Evolutionary conservation across 768 basidiomycete species (phyloP).

Genomic region (Auricularia heimuer): DNA sequence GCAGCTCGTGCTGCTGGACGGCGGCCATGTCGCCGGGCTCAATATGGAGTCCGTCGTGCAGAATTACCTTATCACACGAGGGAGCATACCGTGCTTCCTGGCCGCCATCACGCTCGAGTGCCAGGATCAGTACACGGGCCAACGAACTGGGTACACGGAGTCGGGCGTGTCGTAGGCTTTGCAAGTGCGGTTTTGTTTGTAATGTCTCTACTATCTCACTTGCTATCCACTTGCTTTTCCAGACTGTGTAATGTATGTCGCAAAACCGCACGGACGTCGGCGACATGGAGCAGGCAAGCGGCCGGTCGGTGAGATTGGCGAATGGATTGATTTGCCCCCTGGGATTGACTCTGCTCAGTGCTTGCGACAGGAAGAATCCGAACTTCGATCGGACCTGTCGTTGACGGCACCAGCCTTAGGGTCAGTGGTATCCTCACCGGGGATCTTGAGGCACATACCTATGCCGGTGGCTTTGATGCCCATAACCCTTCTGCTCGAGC

Average conservation of each 20-base stretch:
- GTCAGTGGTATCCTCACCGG: too few species aligned
- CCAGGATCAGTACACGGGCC: not conserved
- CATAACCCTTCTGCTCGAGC: too few species aligned
- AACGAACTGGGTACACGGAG: not conserved
- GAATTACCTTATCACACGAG: constrained; percentile 9
- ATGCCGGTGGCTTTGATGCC: too few species aligned
- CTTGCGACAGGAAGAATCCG: too few species aligned
- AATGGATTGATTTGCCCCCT: too few species aligned
- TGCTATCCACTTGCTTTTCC: not conserved
- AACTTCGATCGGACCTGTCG: too few species aligned
- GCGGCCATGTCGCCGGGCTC: not conserved
- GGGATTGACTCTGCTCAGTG: too few species aligned
- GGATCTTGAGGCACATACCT: too few species aligned
- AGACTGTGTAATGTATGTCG: not conserved
- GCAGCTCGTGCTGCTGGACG: not conserved
- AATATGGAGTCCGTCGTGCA: not conserved
- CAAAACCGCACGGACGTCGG: too few species aligned
- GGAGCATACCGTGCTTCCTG: constrained; percentile 29
- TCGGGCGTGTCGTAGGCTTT: not conserved
- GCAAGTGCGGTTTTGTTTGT: not conserved
- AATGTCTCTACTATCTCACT: not conserved
- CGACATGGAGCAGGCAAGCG: too few species aligned
- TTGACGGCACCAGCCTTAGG: too few species aligned
- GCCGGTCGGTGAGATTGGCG: too few species aligned
- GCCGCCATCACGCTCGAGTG: constrained; percentile 28